Conservation (phyloP, 495 filamentous ascomycete species). For the Penicillium argentinense region DNA sequence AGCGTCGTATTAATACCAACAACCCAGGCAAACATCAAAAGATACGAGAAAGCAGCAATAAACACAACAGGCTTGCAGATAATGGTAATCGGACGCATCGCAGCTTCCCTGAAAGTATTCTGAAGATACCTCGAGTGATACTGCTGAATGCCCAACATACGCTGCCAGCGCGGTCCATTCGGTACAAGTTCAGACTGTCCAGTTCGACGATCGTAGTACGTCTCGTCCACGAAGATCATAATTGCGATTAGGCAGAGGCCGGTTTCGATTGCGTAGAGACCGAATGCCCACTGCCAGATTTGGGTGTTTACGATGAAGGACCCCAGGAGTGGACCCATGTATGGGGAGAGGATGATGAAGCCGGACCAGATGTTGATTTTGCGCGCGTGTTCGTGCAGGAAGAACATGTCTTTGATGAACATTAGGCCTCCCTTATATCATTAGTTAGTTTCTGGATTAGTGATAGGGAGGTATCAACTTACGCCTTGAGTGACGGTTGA, state of each 20-base stretch:
- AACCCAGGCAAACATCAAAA: conserved; percentile 60
- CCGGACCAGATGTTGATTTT: conserved; percentile 53
- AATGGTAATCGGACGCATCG: conserved; percentile 44
- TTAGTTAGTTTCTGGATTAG: conserved; percentile 3
- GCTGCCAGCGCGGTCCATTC: conserved; percentile 40
- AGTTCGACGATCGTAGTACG: conserved; percentile 50
- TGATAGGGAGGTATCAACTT: background rate
- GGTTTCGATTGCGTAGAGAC: conserved; percentile 52
- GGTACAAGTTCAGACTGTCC: conserved; percentile 32
- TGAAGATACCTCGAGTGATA: conserved; percentile 27
- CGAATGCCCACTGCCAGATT: conserved; percentile 54
- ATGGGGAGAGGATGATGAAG: conserved; percentile 54
- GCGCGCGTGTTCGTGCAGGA: conserved; percentile 60
- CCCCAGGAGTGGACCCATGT: conserved; percentile 58
- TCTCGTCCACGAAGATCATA: conserved; percentile 56
- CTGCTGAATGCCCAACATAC: conserved; percentile 49
- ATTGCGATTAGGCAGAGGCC: conserved; percentile 45
- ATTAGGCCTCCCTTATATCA: conserved; percentile 51
- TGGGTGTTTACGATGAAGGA: conserved; percentile 51
- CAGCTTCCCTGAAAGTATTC: conserved; percentile 46
- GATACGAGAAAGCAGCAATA: conserved; percentile 52
- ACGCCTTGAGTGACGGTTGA: conserved; percentile 52
- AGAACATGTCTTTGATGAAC: conserved; percentile 67
- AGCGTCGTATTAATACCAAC: conserved; percentile 64
- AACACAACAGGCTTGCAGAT: conserved; percentile 54